These are phyloP conservation scores for Coccomyxa subellipsoidea DNA, from an alignment of 163 green algal species.

Conservation along the genomic window DNA sequence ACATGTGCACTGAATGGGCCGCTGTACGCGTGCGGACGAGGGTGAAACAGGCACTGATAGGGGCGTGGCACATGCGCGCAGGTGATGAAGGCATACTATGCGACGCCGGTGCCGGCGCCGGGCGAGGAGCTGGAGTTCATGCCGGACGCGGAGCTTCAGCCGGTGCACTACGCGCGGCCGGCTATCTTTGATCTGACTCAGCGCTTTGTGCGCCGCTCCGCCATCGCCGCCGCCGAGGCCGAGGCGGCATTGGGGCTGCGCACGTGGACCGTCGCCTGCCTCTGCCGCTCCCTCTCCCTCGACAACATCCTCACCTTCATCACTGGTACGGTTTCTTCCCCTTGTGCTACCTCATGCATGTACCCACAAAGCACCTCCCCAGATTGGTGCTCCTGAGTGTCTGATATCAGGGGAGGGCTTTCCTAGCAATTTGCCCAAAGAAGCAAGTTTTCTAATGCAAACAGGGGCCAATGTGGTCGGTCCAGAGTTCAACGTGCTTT, in stretches of 20 bases:
- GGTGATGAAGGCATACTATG: slow-evolving; percentile 34
- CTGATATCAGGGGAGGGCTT: too few species aligned
- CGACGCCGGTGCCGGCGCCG: slow-evolving; percentile 25
- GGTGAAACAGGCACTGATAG: background rate
- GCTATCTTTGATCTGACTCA: background rate
- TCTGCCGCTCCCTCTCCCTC: slow-evolving; percentile 69
- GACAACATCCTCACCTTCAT: slow-evolving; percentile 74
- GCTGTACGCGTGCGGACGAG: too few species aligned
- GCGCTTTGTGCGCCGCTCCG: slow-evolving; percentile 22
- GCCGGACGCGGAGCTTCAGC: slow-evolving; percentile 43
- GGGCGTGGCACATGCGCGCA: background rate
- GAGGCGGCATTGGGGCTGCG: slow-evolving; percentile 54
- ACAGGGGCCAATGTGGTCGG: too few species aligned
- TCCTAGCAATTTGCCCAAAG: too few species aligned
- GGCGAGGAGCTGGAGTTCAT: slow-evolving; percentile 43
- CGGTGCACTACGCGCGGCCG: slow-evolving; percentile 33
- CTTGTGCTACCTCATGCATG: too few species aligned
- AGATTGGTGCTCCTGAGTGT: too few species aligned
- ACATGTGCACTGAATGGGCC: too few species aligned
- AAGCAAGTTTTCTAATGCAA: too few species aligned
- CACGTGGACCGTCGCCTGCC: slow-evolving; percentile 60
- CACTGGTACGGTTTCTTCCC: slow-evolving; percentile 43
- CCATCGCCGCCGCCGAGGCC: slow-evolving; percentile 37
- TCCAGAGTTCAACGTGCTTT: too few species aligned
- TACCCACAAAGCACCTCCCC: too few species aligned